A percentile compares a stretch with the other conserved stretches of the same genome.
These are phyloP conservation scores for Diaporthe destruens DNA, from an alignment of 2,329 filamentous ascomycete species.

Conservation along the genomic window DNA sequence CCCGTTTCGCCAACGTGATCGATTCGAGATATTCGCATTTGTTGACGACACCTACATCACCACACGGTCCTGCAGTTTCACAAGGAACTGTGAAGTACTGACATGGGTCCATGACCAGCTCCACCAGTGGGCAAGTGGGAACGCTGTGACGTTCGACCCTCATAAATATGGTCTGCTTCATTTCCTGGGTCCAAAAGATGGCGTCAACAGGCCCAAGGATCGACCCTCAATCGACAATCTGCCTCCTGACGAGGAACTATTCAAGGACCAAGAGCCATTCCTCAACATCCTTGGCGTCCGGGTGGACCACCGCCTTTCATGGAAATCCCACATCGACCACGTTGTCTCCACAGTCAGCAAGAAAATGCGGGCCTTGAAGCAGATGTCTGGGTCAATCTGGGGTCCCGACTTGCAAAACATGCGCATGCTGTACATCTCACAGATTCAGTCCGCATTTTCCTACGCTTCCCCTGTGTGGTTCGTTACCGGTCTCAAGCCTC, in stretches of 20 bases:
- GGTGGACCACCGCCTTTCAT: conserved; percentile 7
- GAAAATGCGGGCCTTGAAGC: neutral
- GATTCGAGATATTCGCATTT: neutral
- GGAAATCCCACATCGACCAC: neutral
- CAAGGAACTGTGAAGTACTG: neutral
- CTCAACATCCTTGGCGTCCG: neutral
- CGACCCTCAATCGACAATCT: neutral
- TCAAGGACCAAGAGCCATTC: neutral
- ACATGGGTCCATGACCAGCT: neutral
- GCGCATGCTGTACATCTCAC: conserved; percentile 3
- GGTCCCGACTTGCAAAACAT: neutral
- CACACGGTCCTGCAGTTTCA: neutral
- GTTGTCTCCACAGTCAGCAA: neutral
- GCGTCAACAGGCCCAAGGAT: neutral
- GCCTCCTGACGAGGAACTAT: neutral
- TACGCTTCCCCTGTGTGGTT: conserved; percentile 12
- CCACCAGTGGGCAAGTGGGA: neutral
- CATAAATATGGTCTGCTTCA: neutral
- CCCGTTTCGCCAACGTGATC: neutral
- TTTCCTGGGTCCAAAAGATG: neutral
- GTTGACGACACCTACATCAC: neutral
- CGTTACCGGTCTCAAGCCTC: neutral
- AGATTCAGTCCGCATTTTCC: neutral
- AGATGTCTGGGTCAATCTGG: neutral
- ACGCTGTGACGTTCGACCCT: neutral